These are phyloP conservation scores for Nectriaceae sp. DNA, from an alignment of 2,329 filamentous ascomycete species.

Conservation along the genomic window DNA sequence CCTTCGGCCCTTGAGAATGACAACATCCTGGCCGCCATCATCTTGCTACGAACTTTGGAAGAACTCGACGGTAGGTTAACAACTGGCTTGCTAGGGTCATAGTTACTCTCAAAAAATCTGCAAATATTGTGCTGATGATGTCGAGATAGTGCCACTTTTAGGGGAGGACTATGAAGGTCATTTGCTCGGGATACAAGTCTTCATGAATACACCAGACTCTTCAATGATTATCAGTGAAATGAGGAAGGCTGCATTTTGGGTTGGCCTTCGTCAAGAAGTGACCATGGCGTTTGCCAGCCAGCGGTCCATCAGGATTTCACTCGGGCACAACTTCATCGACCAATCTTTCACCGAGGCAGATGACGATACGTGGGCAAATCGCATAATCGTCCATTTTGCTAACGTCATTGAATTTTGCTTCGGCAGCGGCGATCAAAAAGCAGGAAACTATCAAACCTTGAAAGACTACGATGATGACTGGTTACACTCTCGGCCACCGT, in stretches of 20 bases:
- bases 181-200: conserved; percentile 47
- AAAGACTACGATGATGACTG: conserved; percentile 48
- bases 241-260: conserved; percentile 57
- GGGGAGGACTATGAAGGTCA: conserved; percentile 50
- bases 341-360: conserved; percentile 48
- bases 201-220: conserved; percentile 44
- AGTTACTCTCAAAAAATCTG: background rate
- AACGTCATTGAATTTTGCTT: conserved; percentile 67
- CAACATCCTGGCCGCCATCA: conserved; percentile 55
- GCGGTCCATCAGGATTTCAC: conserved; percentile 48
- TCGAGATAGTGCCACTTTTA: conserved; percentile 27
- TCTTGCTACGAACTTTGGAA: conserved; percentile 58
- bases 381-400: conserved; percentile 63
- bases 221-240: conserved; percentile 34
- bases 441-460: conserved; percentile 45
- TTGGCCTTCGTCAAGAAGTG: conserved; percentile 60
- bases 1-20: conserved; percentile 46
- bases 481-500: conserved; percentile 47
- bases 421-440: conserved; percentile 36
- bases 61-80: conserved; percentile 46
- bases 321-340: conserved; percentile 53
- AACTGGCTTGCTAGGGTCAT: background rate
- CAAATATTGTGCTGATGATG: conserved; percentile 8
- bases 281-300: conserved; percentile 55
- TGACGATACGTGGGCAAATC: conserved; percentile 61